These are phyloP conservation scores for Colletotrichum falcatum DNA, from an alignment of 2,329 filamentous ascomycete species.

Conservation along the genomic window DNA sequence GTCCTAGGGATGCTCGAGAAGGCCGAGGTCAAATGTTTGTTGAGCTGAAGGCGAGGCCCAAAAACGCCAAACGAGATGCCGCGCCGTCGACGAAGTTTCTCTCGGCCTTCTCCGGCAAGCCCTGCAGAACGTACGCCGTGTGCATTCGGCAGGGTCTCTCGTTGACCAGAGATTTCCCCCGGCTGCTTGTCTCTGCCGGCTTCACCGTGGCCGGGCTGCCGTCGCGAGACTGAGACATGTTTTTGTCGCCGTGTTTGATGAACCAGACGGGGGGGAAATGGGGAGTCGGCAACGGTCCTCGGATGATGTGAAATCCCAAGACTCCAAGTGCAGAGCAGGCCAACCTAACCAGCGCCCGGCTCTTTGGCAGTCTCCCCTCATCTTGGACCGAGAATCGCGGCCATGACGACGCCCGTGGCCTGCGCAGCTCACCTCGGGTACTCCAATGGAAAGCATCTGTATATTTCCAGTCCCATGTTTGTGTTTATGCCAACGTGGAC, in stretches of 20 bases:
- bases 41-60: conserved; percentile 26
- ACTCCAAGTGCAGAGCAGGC: not conserved
- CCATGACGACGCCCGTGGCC: not conserved
- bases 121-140: conserved; percentile 21
- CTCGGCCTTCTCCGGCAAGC: conserved; percentile 43
- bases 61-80: conserved; percentile 41
- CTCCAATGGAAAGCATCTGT: not conserved
- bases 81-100: conserved; percentile 4
- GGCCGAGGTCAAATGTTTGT: conserved; percentile 19
- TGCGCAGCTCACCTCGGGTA: not conserved
- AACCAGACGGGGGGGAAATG: not conserved
- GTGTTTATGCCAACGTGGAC: not conserved
- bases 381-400: conserved; percentile 4
- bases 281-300: not conserved
- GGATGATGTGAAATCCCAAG: not conserved
- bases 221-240: not conserved
- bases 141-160: conserved; percentile 19
- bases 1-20: conserved; percentile 16
- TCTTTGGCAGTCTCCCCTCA: conserved; percentile 1
- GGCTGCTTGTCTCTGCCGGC: conserved; percentile 57
- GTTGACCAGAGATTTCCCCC: conserved; percentile 24
- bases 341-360: not conserved
- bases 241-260: not conserved
- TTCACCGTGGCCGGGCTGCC: conserved; percentile 46
- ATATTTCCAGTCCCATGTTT: not conserved